These are phyloP conservation scores for Sphagnum tenellum DNA, from an alignment of 225 moss, liverwort and hornwort species.

Conservation along the genomic window DNA sequence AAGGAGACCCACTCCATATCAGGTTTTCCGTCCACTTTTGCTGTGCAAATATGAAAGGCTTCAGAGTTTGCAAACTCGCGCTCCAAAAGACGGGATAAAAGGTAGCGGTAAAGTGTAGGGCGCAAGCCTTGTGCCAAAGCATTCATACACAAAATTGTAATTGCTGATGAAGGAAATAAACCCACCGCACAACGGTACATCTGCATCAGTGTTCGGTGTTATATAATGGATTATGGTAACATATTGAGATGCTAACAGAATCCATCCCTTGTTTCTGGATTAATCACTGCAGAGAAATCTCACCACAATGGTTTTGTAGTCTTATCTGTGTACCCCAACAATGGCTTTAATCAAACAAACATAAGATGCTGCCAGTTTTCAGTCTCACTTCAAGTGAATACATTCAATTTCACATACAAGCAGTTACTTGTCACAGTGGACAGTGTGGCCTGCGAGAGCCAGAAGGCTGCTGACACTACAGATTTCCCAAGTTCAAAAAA, in stretches of 20 bases:
- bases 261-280: no score
- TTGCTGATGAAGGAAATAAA: conserved; percentile 69
- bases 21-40: conserved; percentile 68
- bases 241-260: no score
- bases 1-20: conserved; percentile 82
- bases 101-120: conserved; percentile 72
- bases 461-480: no score
- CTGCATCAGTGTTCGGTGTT: conserved; percentile 12
- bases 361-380: not conserved
- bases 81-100: conserved; percentile 77
- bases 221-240: no score
- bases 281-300: no score
- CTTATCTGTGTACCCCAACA: not conserved
- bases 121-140: conserved; percentile 91
- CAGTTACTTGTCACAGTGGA: no score
- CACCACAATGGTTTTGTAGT: no score
- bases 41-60: conserved; percentile 53
- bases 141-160: conserved; percentile 69
- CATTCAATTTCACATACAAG: no score
- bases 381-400: no score
- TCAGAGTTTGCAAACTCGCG: conserved; percentile 60
- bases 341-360: not conserved
- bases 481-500: not conserved
- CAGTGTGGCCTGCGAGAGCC: no score
- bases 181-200: conserved; percentile 75